Evolutionary conservation across 805 yeast species (phyloP).

Genomic region (Lipomyces kockii): DNA sequence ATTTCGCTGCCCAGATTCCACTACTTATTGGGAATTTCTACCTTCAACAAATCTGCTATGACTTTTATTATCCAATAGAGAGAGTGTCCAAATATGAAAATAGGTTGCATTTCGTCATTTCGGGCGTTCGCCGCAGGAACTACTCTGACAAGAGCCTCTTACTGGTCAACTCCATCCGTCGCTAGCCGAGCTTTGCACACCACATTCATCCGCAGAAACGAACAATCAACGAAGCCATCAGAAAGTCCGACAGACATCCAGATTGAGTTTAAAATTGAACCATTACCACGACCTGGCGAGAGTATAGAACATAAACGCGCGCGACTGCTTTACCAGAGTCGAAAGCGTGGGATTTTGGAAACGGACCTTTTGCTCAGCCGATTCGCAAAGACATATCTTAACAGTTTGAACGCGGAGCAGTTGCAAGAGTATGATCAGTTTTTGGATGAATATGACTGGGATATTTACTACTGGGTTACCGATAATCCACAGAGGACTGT

Average conservation of each 20-base stretch:
- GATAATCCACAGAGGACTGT: constrained; percentile 64
- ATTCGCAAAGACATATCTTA: constrained; percentile 78
- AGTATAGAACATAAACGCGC: constrained; percentile 75
- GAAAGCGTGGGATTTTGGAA: constrained; percentile 95
- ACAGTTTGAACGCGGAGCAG: constrained; percentile 62
- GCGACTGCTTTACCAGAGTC: constrained; percentile 85
- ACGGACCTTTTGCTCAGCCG: constrained; percentile 83
- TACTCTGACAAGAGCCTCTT: neutral
- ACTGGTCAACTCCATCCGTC: neutral
- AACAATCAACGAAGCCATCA: neutral
- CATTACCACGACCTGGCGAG: constrained; percentile 78
- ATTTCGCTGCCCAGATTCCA: no score
- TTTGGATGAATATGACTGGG: constrained; percentile 98
- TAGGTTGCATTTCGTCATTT: neutral
- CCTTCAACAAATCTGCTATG: neutral
- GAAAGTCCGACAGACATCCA: constrained; percentile 39
- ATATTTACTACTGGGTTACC: constrained; percentile 97
- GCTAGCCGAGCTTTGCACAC: neutral
- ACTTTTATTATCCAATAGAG: neutral
- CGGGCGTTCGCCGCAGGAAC: neutral
- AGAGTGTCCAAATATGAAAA: neutral
- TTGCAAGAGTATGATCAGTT: constrained; percentile 73
- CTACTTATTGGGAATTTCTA: neutral
- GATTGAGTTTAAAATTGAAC: constrained; percentile 69
- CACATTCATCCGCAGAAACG: neutral